These are phyloP conservation scores for Yarrowia alimentaria DNA, from an alignment of 805 yeast genomes.

Conservation along the genomic window DNA sequence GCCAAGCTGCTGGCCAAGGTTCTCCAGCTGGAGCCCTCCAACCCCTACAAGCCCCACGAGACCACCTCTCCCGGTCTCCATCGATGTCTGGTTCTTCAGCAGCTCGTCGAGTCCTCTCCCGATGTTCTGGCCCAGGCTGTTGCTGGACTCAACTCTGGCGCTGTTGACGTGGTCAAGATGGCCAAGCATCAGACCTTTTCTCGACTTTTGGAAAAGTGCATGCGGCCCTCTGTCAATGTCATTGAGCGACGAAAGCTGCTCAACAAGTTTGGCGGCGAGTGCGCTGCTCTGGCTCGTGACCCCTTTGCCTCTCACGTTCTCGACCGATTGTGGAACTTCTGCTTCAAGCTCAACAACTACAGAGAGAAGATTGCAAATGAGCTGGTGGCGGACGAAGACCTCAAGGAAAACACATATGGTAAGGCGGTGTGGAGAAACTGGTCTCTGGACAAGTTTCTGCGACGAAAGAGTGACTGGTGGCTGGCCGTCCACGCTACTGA, in stretches of 20 bases:
- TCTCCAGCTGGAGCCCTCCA: conserved; percentile 57
- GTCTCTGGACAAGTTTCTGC: conserved; percentile 74
- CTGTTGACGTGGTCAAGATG: conserved; percentile 52
- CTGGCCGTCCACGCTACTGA: conserved; percentile 33
- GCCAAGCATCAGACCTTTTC: conserved; percentile 88
- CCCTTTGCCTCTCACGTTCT: conserved; percentile 90
- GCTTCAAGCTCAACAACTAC: conserved; percentile 72
- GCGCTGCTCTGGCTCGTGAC: conserved; percentile 66
- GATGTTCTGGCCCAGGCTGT: conserved; percentile 49
- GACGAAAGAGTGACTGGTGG: conserved; percentile 85
- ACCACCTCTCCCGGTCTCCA: conserved; percentile 47
- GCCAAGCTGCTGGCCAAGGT: conserved; percentile 64
- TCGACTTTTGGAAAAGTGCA: conserved; percentile 73
- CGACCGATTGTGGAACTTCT: conserved; percentile 79
- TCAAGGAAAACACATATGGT: conserved; percentile 86
- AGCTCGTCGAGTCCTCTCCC: conserved; percentile 65
- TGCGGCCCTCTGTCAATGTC: conserved; percentile 48
- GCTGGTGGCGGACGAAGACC: conserved; percentile 52
- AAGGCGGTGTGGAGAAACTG: conserved; percentile 93
- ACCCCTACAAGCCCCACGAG: conserved; percentile 27
- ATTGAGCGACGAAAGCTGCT: conserved; percentile 66
- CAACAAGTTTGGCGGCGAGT: conserved; percentile 57
- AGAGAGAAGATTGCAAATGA: conserved; percentile 82
- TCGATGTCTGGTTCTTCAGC: conserved; percentile 70
- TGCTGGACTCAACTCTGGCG: conserved; percentile 14